phyloP scores from a whole-genome alignment of 495 filamentous ascomycete genomes.

The Talaromyces ruber region DNA sequence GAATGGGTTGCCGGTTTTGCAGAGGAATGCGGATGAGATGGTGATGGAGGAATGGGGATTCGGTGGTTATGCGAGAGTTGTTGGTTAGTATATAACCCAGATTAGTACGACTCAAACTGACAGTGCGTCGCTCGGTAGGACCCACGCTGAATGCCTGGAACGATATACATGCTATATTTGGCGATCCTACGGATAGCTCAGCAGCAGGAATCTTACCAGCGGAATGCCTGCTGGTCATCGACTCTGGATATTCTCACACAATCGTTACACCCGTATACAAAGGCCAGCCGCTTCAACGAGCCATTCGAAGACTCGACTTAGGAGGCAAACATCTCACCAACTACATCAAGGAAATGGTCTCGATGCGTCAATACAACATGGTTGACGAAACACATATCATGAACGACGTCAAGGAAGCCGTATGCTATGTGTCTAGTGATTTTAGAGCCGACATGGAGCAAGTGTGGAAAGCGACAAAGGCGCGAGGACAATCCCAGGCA shows the following conservation, averaged over 20 bases:
- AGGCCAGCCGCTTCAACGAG: constrained; percentile 70
- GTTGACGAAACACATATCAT: constrained; percentile 86
- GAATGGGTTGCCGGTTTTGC: constrained; percentile 72
- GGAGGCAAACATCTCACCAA: constrained; percentile 95
- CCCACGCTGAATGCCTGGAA: constrained; percentile 79
- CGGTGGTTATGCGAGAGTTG: constrained; percentile 66
- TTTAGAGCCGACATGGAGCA: constrained; percentile 74
- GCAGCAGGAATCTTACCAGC: constrained; percentile 42
- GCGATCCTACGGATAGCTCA: constrained; percentile 23
- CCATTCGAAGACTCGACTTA: constrained; percentile 78
- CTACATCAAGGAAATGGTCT: constrained; percentile 81
- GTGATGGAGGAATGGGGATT: constrained; percentile 99
- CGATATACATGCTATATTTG: constrained; percentile 58
- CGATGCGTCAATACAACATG: constrained; percentile 88
- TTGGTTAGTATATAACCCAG: constrained; percentile 30
- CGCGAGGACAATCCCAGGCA: constrained; percentile 20
- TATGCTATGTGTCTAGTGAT: constrained; percentile 73
- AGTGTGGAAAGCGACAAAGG: constrained; percentile 71
- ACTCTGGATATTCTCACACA: constrained; percentile 89
- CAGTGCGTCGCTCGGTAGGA: constrained; percentile 26
- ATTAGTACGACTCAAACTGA: not conserved
- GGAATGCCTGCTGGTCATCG: constrained; percentile 80
- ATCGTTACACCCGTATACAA: constrained; percentile 81
- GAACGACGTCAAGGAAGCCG: constrained; percentile 89
- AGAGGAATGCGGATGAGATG: constrained; percentile 89